Evolutionary conservation across 108 stramenopile genomes (phyloP), one percentile per base, ranked within the genome.

Genomic region (Bacterosira constricta): DNA sequence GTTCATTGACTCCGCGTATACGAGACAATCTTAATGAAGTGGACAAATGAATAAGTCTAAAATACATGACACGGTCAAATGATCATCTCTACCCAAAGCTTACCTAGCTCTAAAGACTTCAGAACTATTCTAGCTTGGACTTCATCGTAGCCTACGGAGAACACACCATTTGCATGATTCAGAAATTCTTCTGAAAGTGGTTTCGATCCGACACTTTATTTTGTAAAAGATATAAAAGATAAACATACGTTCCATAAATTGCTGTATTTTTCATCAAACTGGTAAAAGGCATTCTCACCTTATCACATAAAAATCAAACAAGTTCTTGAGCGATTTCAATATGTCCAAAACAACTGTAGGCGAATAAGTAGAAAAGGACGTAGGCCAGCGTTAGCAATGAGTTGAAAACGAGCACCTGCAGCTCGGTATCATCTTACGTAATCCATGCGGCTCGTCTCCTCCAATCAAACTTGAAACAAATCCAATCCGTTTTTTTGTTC

Each of bases 391-490:
- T 10, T 42, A 42, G 41, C 10, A 60, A 21, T 0, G 39, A 32
- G 35, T 4, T 18, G 17, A 41, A 36, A 41, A 23, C n/a, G 59
- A 27, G 10, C 13, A 32, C 10, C 41, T 12, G 41, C 41, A 13
- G 12, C 41, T 12, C 41, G 13, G 41, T 13, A 42, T n/a, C n/a
- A 61, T 12, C 59, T 41, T 15, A 61, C 59, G 34, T n/a, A 32
- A 25, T 11, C 81, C 81, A 36, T 82, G 81, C 32, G 81, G 81
- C 50, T 82, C 81, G 35, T 67, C 55, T 20, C 55, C 71, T 4
- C 64, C 63, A 26, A 82, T 73, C 23, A 82, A 29, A 26, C 54
- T 46, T 35, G 76, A 77, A 18, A 82, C 46, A 36, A 82, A 77
- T 32, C 69, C 70, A 70, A 82, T 51, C 45, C 55, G 35, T 35